phyloP scores from a whole-genome alignment of 164 flowering plant genomes.

The Pachysandra terminalis region DNA sequence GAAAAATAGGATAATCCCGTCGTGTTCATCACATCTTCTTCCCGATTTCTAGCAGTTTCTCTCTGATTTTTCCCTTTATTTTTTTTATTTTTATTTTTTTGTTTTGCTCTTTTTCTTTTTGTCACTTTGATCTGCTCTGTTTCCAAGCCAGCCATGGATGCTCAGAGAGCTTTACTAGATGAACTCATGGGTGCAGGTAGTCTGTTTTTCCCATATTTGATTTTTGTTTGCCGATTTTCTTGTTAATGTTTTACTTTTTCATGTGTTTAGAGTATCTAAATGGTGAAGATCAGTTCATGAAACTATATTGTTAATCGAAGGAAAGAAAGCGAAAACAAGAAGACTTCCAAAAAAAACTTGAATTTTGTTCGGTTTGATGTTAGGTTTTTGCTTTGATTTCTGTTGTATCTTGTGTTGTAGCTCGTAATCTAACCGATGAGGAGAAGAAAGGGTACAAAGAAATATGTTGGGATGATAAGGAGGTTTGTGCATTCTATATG shows the following conservation, averaged over 20 bases:
- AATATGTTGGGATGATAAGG: constrained; percentile 88
- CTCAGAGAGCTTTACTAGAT: constrained; percentile 94
- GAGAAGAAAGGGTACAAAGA: constrained; percentile 81
- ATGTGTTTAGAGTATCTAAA: neutral
- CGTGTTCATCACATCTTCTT: too few species aligned
- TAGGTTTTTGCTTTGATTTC: neutral
- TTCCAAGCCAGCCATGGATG: constrained; percentile 62
- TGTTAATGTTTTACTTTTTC: neutral
- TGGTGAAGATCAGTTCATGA: neutral
- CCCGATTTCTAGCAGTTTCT: too few species aligned
- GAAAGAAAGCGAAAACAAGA: neutral
- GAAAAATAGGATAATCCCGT: too few species aligned
- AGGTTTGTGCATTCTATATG: constrained; percentile 87
- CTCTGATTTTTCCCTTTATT: neutral
- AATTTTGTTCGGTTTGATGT: neutral
- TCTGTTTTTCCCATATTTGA: neutral
- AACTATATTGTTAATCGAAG: neutral
- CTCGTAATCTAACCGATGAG: constrained; percentile 90
- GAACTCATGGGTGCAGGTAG: constrained; percentile 99
- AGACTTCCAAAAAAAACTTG: neutral
- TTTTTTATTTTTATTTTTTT: neutral
- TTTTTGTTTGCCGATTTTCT: neutral
- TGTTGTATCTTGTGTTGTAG: constrained; percentile 28
- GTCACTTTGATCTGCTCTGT: too few species aligned
- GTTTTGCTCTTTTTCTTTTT: neutral